phyloP scores from a whole-genome alignment of 768 basidiomycete species.

The Mycena polygramma region DNA sequence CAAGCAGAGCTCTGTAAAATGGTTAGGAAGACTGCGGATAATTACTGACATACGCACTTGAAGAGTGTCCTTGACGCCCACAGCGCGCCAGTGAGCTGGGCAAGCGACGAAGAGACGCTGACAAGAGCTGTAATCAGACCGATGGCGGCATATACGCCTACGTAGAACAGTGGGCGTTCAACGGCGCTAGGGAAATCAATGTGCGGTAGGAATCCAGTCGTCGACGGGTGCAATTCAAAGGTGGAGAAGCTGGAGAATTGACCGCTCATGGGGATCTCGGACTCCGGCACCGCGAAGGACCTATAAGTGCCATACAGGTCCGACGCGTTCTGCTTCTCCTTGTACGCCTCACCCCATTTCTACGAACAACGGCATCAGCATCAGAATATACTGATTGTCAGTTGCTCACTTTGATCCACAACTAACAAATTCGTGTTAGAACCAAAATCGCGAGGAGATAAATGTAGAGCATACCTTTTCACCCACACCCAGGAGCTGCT shows the following conservation, averaged over 20 bases:
- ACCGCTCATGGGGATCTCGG: constrained; percentile 28
- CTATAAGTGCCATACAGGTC: constrained; percentile 21
- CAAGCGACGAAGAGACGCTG: constrained; percentile 57
- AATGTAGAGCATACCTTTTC: constrained; percentile 41
- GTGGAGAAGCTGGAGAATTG: constrained; percentile 15
- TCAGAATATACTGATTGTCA: neutral
- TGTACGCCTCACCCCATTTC: constrained; percentile 67
- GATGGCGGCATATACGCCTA: constrained; percentile 71
- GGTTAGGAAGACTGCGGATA: neutral
- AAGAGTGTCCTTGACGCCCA: constrained; percentile 55
- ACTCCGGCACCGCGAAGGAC: constrained; percentile 21
- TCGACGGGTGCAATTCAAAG: constrained; percentile 8
- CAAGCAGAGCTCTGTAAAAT: constrained; percentile 54
- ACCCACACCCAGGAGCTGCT: constrained; percentile 46
- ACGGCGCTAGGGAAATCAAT: constrained; percentile 62
- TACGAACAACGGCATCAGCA: constrained; percentile 22
- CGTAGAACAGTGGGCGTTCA: constrained; percentile 77
- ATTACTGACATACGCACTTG: constrained; percentile 49
- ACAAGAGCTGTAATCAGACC: constrained; percentile 61
- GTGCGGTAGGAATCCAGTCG: constrained; percentile 32
- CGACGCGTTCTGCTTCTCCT: constrained; percentile 21
- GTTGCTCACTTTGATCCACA: constrained; percentile 73
- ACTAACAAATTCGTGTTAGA: constrained; percentile 4
- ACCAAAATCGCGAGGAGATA: neutral
- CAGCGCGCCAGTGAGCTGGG: constrained; percentile 68